Evolutionary conservation across 305 asterid species (phyloP), one percentile per base, ranked within the genome.

Genomic region (Euphrasia arctica): DNA sequence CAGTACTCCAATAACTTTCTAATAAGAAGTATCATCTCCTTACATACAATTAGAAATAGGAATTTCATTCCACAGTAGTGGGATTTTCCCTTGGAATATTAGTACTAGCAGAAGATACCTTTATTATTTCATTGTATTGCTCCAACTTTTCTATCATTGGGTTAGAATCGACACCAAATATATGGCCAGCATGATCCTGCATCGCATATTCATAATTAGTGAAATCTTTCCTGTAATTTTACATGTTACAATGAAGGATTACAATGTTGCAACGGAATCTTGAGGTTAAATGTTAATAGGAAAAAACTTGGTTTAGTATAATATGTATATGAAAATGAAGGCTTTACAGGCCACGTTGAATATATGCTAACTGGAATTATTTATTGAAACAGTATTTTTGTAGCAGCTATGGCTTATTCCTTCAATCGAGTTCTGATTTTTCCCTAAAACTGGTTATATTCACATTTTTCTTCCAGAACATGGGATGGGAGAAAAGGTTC

Each of bases 161-260:
- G 66, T 75, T n/a, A 54, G 98, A 92, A 78, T 92, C 91, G 7
- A 89, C 96, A 63, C 98, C 98, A 84, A 78, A 81, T 79, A 92
- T 89, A 77, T 92, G 98, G 34, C 98, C 98, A 65, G 96, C 98
- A 73, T 92, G 98, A 84, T 92, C 98, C 97, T 90, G 83, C 58
- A 76, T 65, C 61, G 68, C 61, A 54, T 43, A 36, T 27, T 22
- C 3, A 48, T 45, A 25, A 58, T 11, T 39, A 48, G 34, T 50
- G 34, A 11, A 69, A 54, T 0, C 22, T 43, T 60, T 54, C 18
- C 39, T 11, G 39, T 14, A 34, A 14, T 4, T n/a, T 18, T 25
- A 39, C 2, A 39, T 39, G 10, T 39, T 39, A 39, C 10, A 39
- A 9, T 9, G 12, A 39, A 39, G 45, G 12, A 10, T 39, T 9